phyloP scores from a whole-genome alignment of 352 stramenopile genomes.

The Pythium phragmiticola region DNA sequence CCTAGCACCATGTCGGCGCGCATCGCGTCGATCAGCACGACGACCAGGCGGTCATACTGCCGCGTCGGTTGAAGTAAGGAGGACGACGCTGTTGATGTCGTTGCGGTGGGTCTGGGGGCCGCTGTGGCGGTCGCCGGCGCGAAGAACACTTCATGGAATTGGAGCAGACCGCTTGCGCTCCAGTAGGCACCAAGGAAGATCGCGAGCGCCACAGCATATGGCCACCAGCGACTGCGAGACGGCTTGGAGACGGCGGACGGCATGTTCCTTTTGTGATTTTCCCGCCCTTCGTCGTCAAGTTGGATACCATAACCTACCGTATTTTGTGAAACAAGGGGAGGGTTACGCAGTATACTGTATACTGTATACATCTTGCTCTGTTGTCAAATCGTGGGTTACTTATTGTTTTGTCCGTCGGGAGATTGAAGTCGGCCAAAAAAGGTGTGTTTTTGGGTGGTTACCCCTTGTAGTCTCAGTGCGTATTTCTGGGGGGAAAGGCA shows the following conservation, averaged over 20 bases:
- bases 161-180: slow-evolving; percentile 28
- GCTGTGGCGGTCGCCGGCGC: not conserved
- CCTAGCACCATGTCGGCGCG: slow-evolving; percentile 88
- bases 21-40: slow-evolving; percentile 87
- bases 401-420: not conserved
- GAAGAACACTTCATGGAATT: slow-evolving; percentile 34
- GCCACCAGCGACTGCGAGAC: slow-evolving; percentile 1
- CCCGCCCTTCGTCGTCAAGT: not conserved
- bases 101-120: not conserved
- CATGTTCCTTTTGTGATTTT: not conserved
- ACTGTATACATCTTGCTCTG: not conserved
- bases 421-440: slow-evolving; percentile 13
- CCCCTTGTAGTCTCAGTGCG: not conserved
- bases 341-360: slow-evolving; percentile 15
- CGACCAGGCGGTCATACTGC: slow-evolving; percentile 74
- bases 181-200: slow-evolving; percentile 28
- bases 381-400: slow-evolving; percentile 16
- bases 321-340: not conserved
- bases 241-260: not conserved
- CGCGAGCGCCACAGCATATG: not conserved
- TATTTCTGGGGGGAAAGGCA: not conserved
- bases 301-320: not conserved
- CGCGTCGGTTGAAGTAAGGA: slow-evolving; percentile 7
- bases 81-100: not conserved
- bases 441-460: slow-evolving; percentile 21